These are phyloP conservation scores for Fragaria iinumae DNA, from an alignment of 306 rosid species.

Conservation along the genomic window DNA sequence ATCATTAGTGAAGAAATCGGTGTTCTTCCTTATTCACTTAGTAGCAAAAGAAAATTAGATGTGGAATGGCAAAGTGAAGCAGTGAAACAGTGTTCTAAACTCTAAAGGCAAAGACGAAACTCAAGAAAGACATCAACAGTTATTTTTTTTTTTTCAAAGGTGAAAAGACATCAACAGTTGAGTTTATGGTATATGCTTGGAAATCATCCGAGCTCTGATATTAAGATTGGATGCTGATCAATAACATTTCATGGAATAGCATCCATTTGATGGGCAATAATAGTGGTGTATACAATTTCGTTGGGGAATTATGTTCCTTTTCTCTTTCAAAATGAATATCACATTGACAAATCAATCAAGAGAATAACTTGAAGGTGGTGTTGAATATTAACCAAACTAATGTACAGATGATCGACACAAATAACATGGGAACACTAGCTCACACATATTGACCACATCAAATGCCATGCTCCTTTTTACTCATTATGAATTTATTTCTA, in stretches of 20 bases:
- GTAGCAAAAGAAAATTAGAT: too few relatives aligned
- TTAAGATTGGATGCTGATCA: not conserved
- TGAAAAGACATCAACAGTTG: too few relatives aligned
- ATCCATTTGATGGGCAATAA: not conserved
- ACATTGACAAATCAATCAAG: not conserved
- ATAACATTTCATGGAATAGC: not conserved
- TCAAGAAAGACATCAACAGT: too few relatives aligned
- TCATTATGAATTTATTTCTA: not conserved
- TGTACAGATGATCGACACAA: not conserved
- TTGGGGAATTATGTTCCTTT: not conserved
- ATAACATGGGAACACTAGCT: not conserved
- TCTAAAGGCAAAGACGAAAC: too few relatives aligned
- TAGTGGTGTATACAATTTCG: not conserved
- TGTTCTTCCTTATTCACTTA: too few relatives aligned
- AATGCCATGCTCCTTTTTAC: not conserved
- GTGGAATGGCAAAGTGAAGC: too few relatives aligned
- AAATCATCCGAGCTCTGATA: too few relatives aligned
- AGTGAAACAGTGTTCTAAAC: too few relatives aligned
- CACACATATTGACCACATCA: not conserved
- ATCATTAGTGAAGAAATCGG: too few relatives aligned
- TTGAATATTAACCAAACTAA: not conserved
- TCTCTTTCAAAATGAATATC: too few relatives aligned
- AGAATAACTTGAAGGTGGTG: not conserved
- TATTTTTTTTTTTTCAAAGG: too few relatives aligned
- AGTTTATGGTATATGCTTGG: too few relatives aligned